Base-by-base conservation (phyloP, 2,329 filamentous ascomycete genomes). In the Diaporthe vexans region DNA sequence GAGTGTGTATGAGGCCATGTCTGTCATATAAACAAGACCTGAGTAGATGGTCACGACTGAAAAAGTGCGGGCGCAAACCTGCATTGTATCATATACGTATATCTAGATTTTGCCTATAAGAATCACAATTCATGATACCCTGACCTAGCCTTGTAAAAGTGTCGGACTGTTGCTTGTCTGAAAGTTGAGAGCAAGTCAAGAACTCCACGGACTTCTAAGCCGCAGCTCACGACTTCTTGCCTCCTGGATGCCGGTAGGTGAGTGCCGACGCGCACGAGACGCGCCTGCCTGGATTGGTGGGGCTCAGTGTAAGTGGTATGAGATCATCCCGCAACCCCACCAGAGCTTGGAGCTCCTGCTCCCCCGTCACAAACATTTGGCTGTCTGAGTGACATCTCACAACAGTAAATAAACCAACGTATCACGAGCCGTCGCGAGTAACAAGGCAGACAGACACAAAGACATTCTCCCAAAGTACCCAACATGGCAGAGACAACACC, bases 401-500 rank as follows among this genome's bases (percentile, higher is more conserved):
- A 29, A 7, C 48, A 24, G 37, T 19, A 24, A n/a, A 3, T 6
- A 3, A 15, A 19, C 1, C 43, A 17, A 15, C 21, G 9, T 13
- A n/a, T 13, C 43, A 51, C 21, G 7, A 24, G 51, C 19, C 11
- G 26, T 35, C 43, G 3, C 33, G 43, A n/a, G 61, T 51, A 10
- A 13, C 7, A 46, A 40, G 37, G 11, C 13, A 61, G 19, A 58
- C 21, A 68, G 10, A 43, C n/a, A n/a, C n/a, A 26, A 8, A 1
- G 17, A 8, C 61, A 26, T 1, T 13, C 4, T 8, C n/a, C 19
- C 17, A 24, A 15, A 48, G 21, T 9, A 40, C n/a, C 17, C 69
- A 51, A 48, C 4, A 72, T 72, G 69, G 57, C 69, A 37, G 69
- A 59, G 43, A 46, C 58, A 43, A 73, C 70, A 4, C 86, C 85